Evolutionary conservation across 257 asterid species (phyloP), one percentile per base, ranked within the genome.

Genomic region (Solanum stenotomum): DNA sequence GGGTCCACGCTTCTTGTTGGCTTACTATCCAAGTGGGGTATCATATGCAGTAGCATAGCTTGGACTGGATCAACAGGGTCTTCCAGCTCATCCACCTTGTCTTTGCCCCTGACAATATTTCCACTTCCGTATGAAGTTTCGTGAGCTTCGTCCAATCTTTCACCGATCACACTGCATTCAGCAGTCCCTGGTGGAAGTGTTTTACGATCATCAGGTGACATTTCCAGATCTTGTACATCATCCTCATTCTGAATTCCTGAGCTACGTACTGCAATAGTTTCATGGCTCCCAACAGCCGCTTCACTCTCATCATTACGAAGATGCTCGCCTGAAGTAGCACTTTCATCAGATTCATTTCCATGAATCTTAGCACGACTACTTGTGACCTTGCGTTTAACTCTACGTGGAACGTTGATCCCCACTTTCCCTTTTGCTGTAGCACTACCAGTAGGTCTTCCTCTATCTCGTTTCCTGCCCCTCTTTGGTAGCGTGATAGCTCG

Each of bases 341-440:
- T 87, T 67, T 92, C 87, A 89, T 93, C 97, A 22, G 97, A 93
- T 90, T 94, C 95, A 83, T 88, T 85, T 86, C 91, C 98, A 85
- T 42, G 25, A 81, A 96, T 94, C 92, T 93, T 95, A 81, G 95
- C 96, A 27, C 94, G 93, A 86, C 90, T 94, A 90, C 90, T 91
- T 67, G 93, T 93, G 4, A 52, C 86, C 68, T 94, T 94, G 46
- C 94, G 86, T 85, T 94, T 91, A 42, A 90, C 87, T 89, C 94
- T 94, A 67, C 92, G 91, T 25, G 95, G 90, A 75, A 79, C 90
- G 46, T 87, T 91, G 87, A 90, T 87, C 42, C 49, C 90, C 56
- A 92, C 44, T 89, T 91, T 91, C 92, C 87, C 92, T 88, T 83
- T 89, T 81, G 38, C 87, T 14, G 89, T 87, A 72, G 86, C 78